Conservation (phyloP, 495 filamentous ascomycete genomes). For the Hyaloscypha variabilis region DNA sequence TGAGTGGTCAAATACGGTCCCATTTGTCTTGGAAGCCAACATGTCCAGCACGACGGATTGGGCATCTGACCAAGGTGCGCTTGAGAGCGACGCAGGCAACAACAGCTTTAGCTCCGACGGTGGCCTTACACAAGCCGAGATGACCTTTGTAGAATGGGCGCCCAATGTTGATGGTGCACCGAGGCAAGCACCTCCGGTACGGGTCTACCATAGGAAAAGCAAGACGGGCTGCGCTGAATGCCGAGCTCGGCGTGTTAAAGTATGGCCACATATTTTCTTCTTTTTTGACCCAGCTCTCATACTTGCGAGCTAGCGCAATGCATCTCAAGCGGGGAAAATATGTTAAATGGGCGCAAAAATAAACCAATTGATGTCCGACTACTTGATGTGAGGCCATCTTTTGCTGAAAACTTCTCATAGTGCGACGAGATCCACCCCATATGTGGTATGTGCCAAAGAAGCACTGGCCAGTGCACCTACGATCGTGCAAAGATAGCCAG, state of each 20-base stretch:
- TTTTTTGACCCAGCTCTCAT: background rate
- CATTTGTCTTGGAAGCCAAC: background rate
- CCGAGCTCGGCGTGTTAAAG: constrained; percentile 39
- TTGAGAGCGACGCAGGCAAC: background rate
- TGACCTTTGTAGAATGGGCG: background rate
- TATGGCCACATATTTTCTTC: constrained; percentile 13
- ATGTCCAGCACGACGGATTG: constrained; percentile 1
- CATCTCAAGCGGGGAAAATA: background rate
- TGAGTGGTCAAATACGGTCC: background rate
- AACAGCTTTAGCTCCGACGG: background rate
- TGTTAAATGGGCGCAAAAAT: background rate
- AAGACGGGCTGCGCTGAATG: constrained; percentile 38
- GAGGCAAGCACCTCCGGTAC: background rate
- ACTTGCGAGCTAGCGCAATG: background rate
- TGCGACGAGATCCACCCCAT: constrained; percentile 42
- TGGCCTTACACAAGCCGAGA: background rate
- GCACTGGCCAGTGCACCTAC: constrained; percentile 37
- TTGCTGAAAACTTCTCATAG: constrained; percentile 24
- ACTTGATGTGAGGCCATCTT: background rate
- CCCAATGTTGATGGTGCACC: background rate
- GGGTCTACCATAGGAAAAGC: constrained; percentile 19
- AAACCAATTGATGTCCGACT: too few species aligned
- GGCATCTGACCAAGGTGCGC: background rate
- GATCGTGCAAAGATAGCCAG: background rate
- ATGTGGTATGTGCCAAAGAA: constrained; percentile 39